Percentiles rank a stretch among this genome's conserved stretches.
These are phyloP conservation scores for Otatea glauca DNA, from an alignment of 176 grass and related monocot genomes.

Conservation along the genomic window DNA sequence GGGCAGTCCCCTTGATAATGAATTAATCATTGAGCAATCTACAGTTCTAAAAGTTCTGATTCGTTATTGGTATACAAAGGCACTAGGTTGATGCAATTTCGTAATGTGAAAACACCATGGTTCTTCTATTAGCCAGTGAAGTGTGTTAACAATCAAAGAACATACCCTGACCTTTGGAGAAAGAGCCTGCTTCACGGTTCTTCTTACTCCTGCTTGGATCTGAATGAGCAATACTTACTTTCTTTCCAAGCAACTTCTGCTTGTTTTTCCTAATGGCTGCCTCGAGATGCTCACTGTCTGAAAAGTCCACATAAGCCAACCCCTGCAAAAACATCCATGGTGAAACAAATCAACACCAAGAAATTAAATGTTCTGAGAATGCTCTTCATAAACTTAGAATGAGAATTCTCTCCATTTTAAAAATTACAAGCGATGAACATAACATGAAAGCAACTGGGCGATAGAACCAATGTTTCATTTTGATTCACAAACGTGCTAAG, in stretches of 20 bases:
- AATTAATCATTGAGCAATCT: background rate
- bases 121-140: constrained; percentile 8
- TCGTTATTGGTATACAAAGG: background rate
- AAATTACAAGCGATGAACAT: background rate
- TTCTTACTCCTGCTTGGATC: constrained; percentile 82
- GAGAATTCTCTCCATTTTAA: background rate
- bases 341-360: constrained; percentile 31
- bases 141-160: constrained; percentile 10
- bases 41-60: background rate
- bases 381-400: background rate
- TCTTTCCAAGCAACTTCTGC: constrained; percentile 67
- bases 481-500: constrained; percentile 15
- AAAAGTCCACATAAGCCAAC: constrained; percentile 95
- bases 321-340: constrained; percentile 56
- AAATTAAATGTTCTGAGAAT: constrained; percentile 20
- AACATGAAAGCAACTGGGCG: background rate
- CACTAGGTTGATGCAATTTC: constrained; percentile 13
- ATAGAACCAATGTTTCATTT: background rate
- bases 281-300: constrained; percentile 78
- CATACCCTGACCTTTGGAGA: constrained; percentile 56
- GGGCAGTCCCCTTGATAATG: background rate
- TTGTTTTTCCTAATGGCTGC: constrained; percentile 87
- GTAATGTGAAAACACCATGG: background rate
- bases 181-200: constrained; percentile 43
- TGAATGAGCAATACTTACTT: constrained; percentile 83